These are phyloP conservation scores for Macrocybe gigantea DNA, from an alignment of 768 basidiomycete genomes.

Conservation along the genomic window DNA sequence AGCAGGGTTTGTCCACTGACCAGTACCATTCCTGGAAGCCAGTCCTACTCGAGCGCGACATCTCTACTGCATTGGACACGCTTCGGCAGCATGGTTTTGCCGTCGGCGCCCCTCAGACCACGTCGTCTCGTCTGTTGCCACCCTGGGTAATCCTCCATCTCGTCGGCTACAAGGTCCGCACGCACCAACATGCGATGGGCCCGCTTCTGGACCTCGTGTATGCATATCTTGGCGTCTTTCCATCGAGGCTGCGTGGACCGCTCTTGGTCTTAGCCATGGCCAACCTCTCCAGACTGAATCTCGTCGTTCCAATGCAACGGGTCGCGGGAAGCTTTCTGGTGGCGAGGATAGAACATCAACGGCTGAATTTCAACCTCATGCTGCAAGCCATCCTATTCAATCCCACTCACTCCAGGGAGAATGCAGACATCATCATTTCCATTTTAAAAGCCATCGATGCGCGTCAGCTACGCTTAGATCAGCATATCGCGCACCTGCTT, in stretches of 20 bases:
- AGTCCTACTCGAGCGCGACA: constrained; percentile 25
- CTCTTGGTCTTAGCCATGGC: constrained; percentile 41
- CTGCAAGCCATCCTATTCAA: constrained; percentile 42
- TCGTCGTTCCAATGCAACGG: constrained; percentile 39
- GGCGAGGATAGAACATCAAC: constrained; percentile 20
- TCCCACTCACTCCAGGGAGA: constrained; percentile 32
- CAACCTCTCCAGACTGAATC: constrained; percentile 43
- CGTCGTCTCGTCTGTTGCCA: constrained; percentile 21
- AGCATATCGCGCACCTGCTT: constrained; percentile 35
- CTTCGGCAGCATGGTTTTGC: constrained; percentile 9
- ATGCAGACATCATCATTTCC: constrained; percentile 30
- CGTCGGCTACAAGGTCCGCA: constrained; percentile 38
- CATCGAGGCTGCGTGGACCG: constrained; percentile 27
- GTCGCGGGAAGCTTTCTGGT: constrained; percentile 37
- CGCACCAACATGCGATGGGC: constrained; percentile 36
- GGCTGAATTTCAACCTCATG: constrained; percentile 45
- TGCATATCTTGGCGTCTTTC: constrained; percentile 28
- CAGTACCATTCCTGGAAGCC: constrained; percentile 36
- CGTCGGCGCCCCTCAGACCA: not conserved
- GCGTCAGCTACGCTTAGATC: constrained; percentile 33
- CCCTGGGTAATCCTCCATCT: constrained; percentile 53
- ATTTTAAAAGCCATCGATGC: constrained; percentile 43
- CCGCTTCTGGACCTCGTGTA: constrained; percentile 36
- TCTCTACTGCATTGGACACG: constrained; percentile 22
- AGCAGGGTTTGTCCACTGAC: constrained; percentile 24